Evolutionary conservation across 2,329 filamentous ascomycete genomes (phyloP).

Genomic region (Ascochyta pisi): DNA sequence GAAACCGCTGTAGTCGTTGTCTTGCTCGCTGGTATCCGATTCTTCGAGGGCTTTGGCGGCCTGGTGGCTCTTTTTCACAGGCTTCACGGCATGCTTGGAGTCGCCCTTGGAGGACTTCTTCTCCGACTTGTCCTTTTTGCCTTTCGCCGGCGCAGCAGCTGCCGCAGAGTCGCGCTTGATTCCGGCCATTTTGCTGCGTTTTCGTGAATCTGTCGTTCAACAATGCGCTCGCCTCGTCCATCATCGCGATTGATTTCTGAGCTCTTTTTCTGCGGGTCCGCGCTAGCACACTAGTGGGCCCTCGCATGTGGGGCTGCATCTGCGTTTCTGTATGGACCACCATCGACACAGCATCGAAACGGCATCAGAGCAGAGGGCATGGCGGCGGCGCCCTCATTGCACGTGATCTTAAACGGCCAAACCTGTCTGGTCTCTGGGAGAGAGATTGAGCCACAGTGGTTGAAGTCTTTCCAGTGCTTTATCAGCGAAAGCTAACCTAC

Average conservation of each 20-base stretch:
- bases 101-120: conserved; percentile 39
- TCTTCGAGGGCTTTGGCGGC: conserved; percentile 41
- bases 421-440: too few species aligned
- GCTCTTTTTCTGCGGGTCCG: conserved; percentile 31
- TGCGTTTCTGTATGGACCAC: not conserved
- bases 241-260: conserved; percentile 25
- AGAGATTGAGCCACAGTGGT: too few species aligned
- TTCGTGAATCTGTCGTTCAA: conserved; percentile 12
- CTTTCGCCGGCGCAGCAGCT: conserved; percentile 29
- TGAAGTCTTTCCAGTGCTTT: too few species aligned
- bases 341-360: not conserved
- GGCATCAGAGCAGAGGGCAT: too few species aligned
- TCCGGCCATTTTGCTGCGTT: conserved; percentile 38
- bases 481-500: too few species aligned
- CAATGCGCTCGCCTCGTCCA: conserved; percentile 14
- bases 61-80: conserved; percentile 41
- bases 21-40: conserved; percentile 46
- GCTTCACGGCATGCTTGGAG: conserved; percentile 35
- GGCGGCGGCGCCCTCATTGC: not conserved
- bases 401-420: not conserved
- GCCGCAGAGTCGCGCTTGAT: conserved; percentile 44
- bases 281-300: not conserved
- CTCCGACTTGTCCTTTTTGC: conserved; percentile 51
- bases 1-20: conserved; percentile 47
- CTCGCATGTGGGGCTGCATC: conserved; percentile 4